Conservation (phyloP, 2,329 filamentous ascomycete genomes). For the Hawksworthiomyces lignivorus region DNA sequence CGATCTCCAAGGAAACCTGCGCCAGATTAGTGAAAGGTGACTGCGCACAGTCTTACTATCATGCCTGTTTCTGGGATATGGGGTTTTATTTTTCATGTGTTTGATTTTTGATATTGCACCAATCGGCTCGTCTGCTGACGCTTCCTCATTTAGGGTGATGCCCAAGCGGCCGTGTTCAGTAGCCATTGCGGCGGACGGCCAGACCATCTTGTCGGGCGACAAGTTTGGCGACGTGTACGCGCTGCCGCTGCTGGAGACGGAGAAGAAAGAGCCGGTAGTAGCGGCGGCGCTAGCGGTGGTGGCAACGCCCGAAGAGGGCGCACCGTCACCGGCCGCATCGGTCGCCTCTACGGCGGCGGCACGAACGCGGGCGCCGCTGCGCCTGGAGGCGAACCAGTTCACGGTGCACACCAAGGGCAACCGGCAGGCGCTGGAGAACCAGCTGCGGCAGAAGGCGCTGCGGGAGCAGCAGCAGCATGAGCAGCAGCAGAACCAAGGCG, state of each 20-base stretch:
- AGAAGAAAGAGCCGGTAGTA: slow-evolving; percentile 8
- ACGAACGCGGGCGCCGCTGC: slow-evolving; percentile 40
- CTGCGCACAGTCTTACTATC: too few relatives aligned
- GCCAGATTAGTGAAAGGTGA: slow-evolving; percentile 66
- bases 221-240: slow-evolving; percentile 97
- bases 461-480: slow-evolving; percentile 14
- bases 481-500: slow-evolving; percentile 18
- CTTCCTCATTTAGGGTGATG: slow-evolving; percentile 76
- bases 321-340: background rate
- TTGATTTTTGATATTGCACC: slow-evolving; percentile 8
- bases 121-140: too few relatives aligned
- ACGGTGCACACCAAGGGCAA: slow-evolving; percentile 61
- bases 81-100: background rate
- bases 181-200: slow-evolving; percentile 58
- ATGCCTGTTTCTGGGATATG: too few relatives aligned
- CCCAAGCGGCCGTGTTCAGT: slow-evolving; percentile 82
- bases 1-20: slow-evolving; percentile 50
- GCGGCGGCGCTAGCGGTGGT: background rate
- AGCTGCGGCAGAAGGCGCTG: slow-evolving; percentile 39
- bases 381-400: slow-evolving; percentile 39
- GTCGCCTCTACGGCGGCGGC: too few relatives aligned
- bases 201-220: slow-evolving; percentile 74
- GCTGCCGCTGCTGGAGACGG: slow-evolving; percentile 56
- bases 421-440: slow-evolving; percentile 50
- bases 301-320: background rate